These are phyloP conservation scores for Corylus avellana DNA, from an alignment of 306 rosid species.

Conservation along the genomic window DNA sequence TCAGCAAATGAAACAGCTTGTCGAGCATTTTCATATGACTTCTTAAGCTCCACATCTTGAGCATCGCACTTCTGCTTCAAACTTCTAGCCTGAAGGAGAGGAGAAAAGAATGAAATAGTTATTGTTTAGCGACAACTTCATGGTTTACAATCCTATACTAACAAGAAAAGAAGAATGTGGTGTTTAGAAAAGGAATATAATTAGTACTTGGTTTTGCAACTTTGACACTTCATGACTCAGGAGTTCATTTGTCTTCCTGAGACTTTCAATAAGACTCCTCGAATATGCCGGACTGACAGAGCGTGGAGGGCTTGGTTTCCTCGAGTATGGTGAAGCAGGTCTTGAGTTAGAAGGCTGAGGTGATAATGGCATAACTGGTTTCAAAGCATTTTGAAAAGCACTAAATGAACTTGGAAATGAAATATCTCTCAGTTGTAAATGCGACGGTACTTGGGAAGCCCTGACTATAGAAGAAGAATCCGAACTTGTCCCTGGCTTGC, in stretches of 20 bases:
- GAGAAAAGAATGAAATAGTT: slow-evolving; percentile 21
- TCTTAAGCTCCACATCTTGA: slow-evolving; percentile 64
- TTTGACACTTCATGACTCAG: slow-evolving; percentile 69
- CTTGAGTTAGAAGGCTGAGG: slow-evolving; percentile 47
- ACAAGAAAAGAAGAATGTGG: slow-evolving; percentile 9
- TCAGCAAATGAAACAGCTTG: slow-evolving; percentile 49
- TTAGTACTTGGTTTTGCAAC: slow-evolving; percentile 62
- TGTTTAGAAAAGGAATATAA: slow-evolving; percentile 22
- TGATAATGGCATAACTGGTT: slow-evolving; percentile 36
- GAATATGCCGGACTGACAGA: slow-evolving; percentile 72
- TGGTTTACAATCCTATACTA: slow-evolving; percentile 9
- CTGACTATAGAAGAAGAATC: slow-evolving; percentile 54
- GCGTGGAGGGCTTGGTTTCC: slow-evolving; percentile 84
- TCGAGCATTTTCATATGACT: slow-evolving; percentile 48
- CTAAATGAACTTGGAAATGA: slow-evolving; percentile 70
- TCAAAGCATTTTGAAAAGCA: slow-evolving; percentile 56
- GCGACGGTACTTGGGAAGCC: slow-evolving; percentile 64
- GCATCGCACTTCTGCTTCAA: slow-evolving; percentile 57
- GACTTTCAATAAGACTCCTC: slow-evolving; percentile 75
- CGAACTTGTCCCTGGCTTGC: slow-evolving; percentile 39
- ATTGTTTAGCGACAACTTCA: not conserved
- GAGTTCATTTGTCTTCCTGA: slow-evolving; percentile 66
- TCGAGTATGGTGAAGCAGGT: slow-evolving; percentile 63
- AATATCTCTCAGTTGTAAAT: slow-evolving; percentile 66
- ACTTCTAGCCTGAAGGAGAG: slow-evolving; percentile 52